Evolutionary conservation across 2,329 filamentous ascomycete species (phyloP), one percentile per base, ranked within the genome.

Genomic region (Talaromyces sp.): DNA sequence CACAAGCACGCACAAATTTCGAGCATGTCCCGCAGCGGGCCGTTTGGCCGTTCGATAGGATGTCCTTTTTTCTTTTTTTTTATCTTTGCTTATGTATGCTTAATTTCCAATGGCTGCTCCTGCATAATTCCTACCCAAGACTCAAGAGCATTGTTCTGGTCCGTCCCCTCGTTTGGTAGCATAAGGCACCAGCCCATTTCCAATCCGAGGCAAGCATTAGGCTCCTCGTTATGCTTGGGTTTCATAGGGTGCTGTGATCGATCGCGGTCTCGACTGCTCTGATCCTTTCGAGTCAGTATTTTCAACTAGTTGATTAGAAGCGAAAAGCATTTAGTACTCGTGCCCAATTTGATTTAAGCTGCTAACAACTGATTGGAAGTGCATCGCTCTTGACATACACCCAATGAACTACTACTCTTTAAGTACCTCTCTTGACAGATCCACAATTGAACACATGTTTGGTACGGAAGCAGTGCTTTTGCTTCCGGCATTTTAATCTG

Each of bases 391-490:
- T 14, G 7, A 38, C 35, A 38, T 38, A n/a, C 21, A 17, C 35
- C 17, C 35, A 38, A 38, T n/a, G 17, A 38, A 8, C 35, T 38
- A 8, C 35, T 38, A 38, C 35, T n/a, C 32, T 35, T 12, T 6
- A 12, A 38, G 12, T 38, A 17, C 2, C 19, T 21, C n/a, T 19
- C 19, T 21, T 21, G 19, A 46, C 9, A 46, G 19, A 46, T 46
- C 43, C 43, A 46, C 43, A 19, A 46, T 21, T 46, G 43, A 46
- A 46, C 35, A 29, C 48, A 31, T 54, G 38, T 48, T 26, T 29
- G 54, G 53, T 19, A n/a, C 46, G 21, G 31, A 56, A 56, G 51
- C 41, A 55, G 50, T 52, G 60, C 52, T 60, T 56, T 55, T 62
- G 54, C 24, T 19, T 56, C 54, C 31, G 24, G 5, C 2, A 46